Conservation (phyloP, 2,329 filamentous ascomycete genomes). For the Mycosphaerella sp. region DNA sequence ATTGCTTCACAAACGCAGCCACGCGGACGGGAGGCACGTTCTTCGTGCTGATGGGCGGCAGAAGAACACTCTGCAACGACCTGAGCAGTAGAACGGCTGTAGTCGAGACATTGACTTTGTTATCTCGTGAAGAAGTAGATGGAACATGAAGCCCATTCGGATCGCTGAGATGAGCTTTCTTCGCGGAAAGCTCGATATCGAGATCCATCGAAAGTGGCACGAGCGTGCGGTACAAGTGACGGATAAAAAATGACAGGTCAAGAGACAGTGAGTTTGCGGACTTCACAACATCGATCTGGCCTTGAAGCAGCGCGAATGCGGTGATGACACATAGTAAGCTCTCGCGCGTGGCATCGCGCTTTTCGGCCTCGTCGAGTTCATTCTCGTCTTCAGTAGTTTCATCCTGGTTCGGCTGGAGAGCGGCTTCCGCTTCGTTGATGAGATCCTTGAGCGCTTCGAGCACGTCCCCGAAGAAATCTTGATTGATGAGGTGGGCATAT, state of each 20-base stretch:
- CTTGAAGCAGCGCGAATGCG: conserved; percentile 90
- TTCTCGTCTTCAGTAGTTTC: conserved; percentile 42
- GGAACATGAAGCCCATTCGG: conserved; percentile 51
- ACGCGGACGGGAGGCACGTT: conserved; percentile 74
- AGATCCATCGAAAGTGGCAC: conserved; percentile 72
- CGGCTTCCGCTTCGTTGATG: conserved; percentile 61
- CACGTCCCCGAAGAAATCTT: conserved; percentile 96
- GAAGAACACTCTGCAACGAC: conserved; percentile 72
- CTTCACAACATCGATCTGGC: conserved; percentile 77
- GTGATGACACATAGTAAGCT: conserved; percentile 91
- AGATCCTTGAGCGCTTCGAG: conserved; percentile 92
- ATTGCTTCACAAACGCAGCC: conserved; percentile 89
- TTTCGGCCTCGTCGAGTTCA: conserved; percentile 39
- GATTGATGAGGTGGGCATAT: conserved; percentile 95
- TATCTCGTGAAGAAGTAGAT: conserved; percentile 31
- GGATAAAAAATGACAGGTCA: conserved; percentile 91
- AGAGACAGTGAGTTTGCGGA: conserved; percentile 75
- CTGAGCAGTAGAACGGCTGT: conserved; percentile 88
- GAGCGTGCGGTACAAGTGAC: conserved; percentile 83
- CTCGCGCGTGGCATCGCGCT: conserved; percentile 74
- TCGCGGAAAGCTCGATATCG: conserved; percentile 76
- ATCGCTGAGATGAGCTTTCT: conserved; percentile 58
- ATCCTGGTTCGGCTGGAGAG: conserved; percentile 42
- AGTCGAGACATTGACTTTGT: conserved; percentile 89
- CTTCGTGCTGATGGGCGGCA: conserved; percentile 67